Conservation (phyloP, 176 grass and related monocot species). For the Saccharum spontaneum region DNA sequence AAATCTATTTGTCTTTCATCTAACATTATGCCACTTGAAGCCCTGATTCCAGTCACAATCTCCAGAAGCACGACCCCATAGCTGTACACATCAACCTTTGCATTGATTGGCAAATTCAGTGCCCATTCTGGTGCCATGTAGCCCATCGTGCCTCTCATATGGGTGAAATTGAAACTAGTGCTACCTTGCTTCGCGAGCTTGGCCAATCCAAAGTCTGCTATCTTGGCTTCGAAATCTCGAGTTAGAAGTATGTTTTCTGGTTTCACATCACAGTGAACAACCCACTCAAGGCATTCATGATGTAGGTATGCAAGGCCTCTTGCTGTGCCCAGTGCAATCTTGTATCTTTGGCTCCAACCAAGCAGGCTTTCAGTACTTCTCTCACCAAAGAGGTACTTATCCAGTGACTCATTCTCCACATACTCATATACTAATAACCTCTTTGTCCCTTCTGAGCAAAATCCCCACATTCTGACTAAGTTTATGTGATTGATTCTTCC, state of each 20-base stretch:
- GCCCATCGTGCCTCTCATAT: conserved; percentile 79
- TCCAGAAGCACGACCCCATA: conserved; percentile 68
- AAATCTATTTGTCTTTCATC: conserved; percentile 31
- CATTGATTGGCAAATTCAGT: conserved; percentile 53
- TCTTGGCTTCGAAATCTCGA: conserved; percentile 70
- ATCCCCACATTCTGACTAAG: conserved; percentile 68
- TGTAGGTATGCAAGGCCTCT: conserved; percentile 84
- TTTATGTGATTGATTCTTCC: conserved; percentile 82
- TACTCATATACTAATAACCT: conserved; percentile 68
- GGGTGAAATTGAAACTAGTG: conserved; percentile 48
- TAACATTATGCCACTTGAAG: conserved; percentile 40
- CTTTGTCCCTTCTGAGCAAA: conserved; percentile 52
- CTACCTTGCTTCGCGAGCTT: conserved; percentile 56
- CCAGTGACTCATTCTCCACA: conserved; percentile 69
- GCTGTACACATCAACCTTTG: conserved; percentile 82
- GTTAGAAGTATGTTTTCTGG: conserved; percentile 87
- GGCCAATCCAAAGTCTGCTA: conserved; percentile 77
- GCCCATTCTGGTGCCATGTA: conserved; percentile 94
- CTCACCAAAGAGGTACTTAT: conserved; percentile 62
- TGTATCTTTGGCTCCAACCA: conserved; percentile 70
- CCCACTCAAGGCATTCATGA: conserved; percentile 87
- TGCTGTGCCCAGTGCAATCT: conserved; percentile 56
- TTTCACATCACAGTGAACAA: conserved; percentile 89
- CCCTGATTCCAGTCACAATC: conserved; percentile 58
- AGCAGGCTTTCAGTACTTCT: conserved; percentile 43